These are phyloP conservation scores for Cadophora sp. DNA, from an alignment of 2,329 filamentous ascomycete genomes.

Conservation along the genomic window DNA sequence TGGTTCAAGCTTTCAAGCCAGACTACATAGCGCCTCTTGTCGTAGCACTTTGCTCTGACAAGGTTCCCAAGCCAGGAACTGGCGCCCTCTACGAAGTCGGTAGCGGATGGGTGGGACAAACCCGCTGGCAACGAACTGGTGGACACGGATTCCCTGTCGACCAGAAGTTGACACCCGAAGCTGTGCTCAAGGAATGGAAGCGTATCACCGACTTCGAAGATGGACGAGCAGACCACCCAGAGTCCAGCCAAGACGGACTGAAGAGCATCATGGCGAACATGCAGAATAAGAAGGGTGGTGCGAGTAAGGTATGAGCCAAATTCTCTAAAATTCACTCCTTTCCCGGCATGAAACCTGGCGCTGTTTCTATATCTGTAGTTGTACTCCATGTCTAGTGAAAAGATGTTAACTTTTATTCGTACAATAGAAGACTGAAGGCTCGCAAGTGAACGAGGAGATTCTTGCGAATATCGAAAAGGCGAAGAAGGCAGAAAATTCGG, in stretches of 20 bases:
- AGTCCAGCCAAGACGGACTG: conserved; percentile 76
- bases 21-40: conserved; percentile 97
- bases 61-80: conserved; percentile 82
- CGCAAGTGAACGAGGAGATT: conserved; percentile 63
- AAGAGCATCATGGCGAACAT: conserved; percentile 85
- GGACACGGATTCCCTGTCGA: conserved; percentile 93
- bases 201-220: conserved; percentile 88
- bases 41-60: conserved; percentile 83
- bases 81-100: conserved; percentile 94
- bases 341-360: conserved; percentile 4
- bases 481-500: conserved; percentile 72
- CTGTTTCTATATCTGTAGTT: conserved; percentile 37
- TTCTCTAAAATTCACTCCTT: conserved; percentile 22
- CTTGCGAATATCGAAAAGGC: conserved; percentile 78
- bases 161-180: conserved; percentile 82
- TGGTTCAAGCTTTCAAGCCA: conserved; percentile 99
- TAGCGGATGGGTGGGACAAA: conserved; percentile 90
- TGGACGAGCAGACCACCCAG: conserved; percentile 84
- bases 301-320: conserved; percentile 64
- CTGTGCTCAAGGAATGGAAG: conserved; percentile 76
- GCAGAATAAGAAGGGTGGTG: conserved; percentile 69
- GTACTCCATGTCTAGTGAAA: conserved; percentile 35
- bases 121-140: conserved; percentile 91
- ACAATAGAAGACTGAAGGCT: conserved; percentile 42
- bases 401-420: conserved; percentile 35